Evolutionary conservation across 2,329 filamentous ascomycete genomes (phyloP).

Genomic region (Endothia cerciana): DNA sequence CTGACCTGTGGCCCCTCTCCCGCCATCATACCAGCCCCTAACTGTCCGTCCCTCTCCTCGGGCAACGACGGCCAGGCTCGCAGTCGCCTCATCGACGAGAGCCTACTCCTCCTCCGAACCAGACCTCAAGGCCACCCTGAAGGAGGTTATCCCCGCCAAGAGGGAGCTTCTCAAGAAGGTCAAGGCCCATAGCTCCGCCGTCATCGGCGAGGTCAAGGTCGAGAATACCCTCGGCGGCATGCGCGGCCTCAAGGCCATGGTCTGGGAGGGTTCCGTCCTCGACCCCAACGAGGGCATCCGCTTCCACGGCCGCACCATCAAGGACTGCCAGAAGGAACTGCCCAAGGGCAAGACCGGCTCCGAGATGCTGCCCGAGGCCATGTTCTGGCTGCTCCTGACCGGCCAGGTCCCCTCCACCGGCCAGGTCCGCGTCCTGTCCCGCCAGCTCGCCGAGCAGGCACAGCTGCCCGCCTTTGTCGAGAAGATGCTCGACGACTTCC

Average conservation of each 20-base stretch:
- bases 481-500: slow-evolving; percentile 88
- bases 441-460: slow-evolving; percentile 85
- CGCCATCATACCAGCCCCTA: not conserved
- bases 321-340: slow-evolving; percentile 92
- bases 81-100: slow-evolving; percentile 45
- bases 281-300: slow-evolving; percentile 97
- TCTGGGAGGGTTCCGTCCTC: slow-evolving; percentile 97
- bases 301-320: slow-evolving; percentile 97
- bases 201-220: slow-evolving; percentile 89
- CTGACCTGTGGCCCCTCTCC: not conserved
- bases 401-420: slow-evolving; percentile 83
- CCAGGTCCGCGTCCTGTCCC: slow-evolving; percentile 82
- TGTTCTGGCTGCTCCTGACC: slow-evolving; percentile 99
- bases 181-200: slow-evolving; percentile 81
- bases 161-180: slow-evolving; percentile 92
- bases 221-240: slow-evolving; percentile 95
- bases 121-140: slow-evolving; percentile 86
- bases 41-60: not conserved
- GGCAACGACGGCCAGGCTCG: slow-evolving; percentile 18
- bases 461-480: slow-evolving; percentile 80
- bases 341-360: slow-evolving; percentile 91
- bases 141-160: slow-evolving; percentile 85
- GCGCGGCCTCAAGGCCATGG: slow-evolving; percentile 96
- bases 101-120: slow-evolving; percentile 79
- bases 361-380: slow-evolving; percentile 97